Evolutionary conservation across 805 yeast species (phyloP).

Genomic region (Zygoascus tannicola): DNA sequence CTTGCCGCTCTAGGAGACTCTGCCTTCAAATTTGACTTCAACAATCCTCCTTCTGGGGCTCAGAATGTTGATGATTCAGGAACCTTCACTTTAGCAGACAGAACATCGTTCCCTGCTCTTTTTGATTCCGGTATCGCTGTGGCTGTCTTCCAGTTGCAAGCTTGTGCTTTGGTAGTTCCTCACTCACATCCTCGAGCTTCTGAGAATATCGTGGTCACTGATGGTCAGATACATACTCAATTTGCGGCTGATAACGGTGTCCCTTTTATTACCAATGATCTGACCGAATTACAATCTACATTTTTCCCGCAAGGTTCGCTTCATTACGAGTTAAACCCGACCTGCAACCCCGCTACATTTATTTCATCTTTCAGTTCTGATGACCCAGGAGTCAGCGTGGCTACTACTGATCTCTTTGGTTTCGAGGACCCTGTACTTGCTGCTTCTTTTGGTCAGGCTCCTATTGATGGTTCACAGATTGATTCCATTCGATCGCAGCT

Average conservation of each 20-base stretch:
- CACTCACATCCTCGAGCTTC: slow-evolving; percentile 14
- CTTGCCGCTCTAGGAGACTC: slow-evolving; percentile 10
- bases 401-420: slow-evolving; percentile 7
- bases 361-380: slow-evolving; percentile 14
- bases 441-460: slow-evolving; percentile 9
- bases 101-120: slow-evolving; percentile 15
- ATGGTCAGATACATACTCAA: slow-evolving; percentile 14
- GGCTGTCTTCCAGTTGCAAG: slow-evolving; percentile 11
- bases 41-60: slow-evolving; percentile 12
- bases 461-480: slow-evolving; percentile 2
- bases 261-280: slow-evolving; percentile 10
- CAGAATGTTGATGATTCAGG: slow-evolving; percentile 6
- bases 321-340: slow-evolving; percentile 17
- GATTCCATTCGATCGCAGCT: slow-evolving; percentile 2
- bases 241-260: slow-evolving; percentile 10
- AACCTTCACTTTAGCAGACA: slow-evolving; percentile 9
- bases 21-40: slow-evolving; percentile 15
- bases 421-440: slow-evolving; percentile 3
- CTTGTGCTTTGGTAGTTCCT: slow-evolving; percentile 17
- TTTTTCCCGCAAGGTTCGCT: slow-evolving; percentile 17
- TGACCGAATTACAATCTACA: slow-evolving; percentile 12
- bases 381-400: slow-evolving; percentile 16
- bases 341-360: slow-evolving; percentile 13
- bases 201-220: slow-evolving; percentile 13
- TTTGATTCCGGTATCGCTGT: slow-evolving; percentile 12